Conservation (phyloP, 2,329 filamentous ascomycete genomes). For the Gremmenia infestans region DNA sequence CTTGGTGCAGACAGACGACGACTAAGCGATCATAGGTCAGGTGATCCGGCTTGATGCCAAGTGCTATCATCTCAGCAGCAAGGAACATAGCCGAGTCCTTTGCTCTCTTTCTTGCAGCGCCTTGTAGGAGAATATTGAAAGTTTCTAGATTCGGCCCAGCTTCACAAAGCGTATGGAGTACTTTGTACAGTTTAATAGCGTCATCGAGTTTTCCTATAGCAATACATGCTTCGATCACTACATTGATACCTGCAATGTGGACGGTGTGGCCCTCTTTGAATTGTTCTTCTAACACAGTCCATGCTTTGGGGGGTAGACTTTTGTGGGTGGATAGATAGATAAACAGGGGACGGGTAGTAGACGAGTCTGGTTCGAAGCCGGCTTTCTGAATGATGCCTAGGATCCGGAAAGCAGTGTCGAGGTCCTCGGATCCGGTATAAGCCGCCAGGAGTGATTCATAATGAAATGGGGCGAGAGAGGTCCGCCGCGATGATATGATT, state of each 20-base stretch:
- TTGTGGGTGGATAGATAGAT: slow-evolving; percentile 46
- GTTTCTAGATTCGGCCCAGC: slow-evolving; percentile 45
- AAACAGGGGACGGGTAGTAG: slow-evolving; percentile 60
- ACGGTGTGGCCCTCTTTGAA: slow-evolving; percentile 43
- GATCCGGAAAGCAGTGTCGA: slow-evolving; percentile 62
- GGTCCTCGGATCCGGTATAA: slow-evolving; percentile 56
- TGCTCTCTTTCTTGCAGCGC: slow-evolving; percentile 32
- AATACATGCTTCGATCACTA: slow-evolving; percentile 31
- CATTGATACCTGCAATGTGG: slow-evolving; percentile 46
- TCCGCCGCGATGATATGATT: slow-evolving; percentile 53
- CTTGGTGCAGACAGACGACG: slow-evolving; percentile 45
- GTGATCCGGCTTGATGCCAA: slow-evolving; percentile 48
- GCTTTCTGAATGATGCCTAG: slow-evolving; percentile 69
- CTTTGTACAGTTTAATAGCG: slow-evolving; percentile 57
- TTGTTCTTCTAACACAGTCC: slow-evolving; percentile 52
- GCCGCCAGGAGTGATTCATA: slow-evolving; percentile 76
- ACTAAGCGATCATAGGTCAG: slow-evolving; percentile 59
- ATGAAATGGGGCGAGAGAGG: slow-evolving; percentile 59
- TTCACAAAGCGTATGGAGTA: slow-evolving; percentile 47
- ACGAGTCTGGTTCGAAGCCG: slow-evolving; percentile 50
- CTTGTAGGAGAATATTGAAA: slow-evolving; percentile 55
- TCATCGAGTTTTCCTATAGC: slow-evolving; percentile 39
- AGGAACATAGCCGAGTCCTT: slow-evolving; percentile 56
- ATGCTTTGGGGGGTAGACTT: slow-evolving; percentile 42
- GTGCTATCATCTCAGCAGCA: slow-evolving; percentile 54